A percentile compares a stretch with the other conserved stretches of the same genome.
Conservation (phyloP, 177 flowering plant genomes). For the Tripterygium wilfordii region DNA sequence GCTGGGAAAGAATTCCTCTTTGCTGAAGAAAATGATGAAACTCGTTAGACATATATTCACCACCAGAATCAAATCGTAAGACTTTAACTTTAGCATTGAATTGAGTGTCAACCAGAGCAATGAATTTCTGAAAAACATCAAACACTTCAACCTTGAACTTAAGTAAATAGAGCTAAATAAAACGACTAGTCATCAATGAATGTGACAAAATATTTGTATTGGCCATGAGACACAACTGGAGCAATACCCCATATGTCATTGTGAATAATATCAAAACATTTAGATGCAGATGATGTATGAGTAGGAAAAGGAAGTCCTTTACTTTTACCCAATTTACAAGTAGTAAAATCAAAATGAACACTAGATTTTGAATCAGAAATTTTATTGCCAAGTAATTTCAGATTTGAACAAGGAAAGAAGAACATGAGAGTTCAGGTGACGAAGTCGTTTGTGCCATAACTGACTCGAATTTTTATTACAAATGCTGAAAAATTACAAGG, state of each 20-base stretch:
- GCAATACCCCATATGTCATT: not conserved
- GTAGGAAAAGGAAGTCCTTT: not conserved
- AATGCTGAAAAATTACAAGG: not conserved
- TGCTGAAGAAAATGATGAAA: too few species aligned
- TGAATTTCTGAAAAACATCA: too few species aligned
- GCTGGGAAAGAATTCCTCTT: too few species aligned
- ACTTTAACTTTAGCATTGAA: too few species aligned
- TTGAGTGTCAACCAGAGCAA: too few species aligned
- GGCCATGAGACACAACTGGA: not conserved
- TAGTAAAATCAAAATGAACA: constrained; percentile 1
- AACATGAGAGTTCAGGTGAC: constrained; percentile 2
- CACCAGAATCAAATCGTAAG: too few species aligned
- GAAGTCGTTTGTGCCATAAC: not conserved
- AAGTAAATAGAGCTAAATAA: constrained; percentile 7
- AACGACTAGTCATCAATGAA: constrained; percentile 7
- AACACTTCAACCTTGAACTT: not conserved
- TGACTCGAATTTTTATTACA: not conserved
- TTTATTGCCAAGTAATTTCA: constrained; percentile 7
- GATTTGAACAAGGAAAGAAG: constrained; percentile 1
- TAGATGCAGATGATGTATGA: not conserved
- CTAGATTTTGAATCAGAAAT: not conserved
- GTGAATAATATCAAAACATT: not conserved
- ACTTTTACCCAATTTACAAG: constrained; percentile 9
- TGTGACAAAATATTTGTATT: constrained; percentile 2
- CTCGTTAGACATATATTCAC: too few species aligned